Base-by-base conservation (phyloP, 176 grass and related monocot genomes). In the Miscanthus lutarioriparius region DNA sequence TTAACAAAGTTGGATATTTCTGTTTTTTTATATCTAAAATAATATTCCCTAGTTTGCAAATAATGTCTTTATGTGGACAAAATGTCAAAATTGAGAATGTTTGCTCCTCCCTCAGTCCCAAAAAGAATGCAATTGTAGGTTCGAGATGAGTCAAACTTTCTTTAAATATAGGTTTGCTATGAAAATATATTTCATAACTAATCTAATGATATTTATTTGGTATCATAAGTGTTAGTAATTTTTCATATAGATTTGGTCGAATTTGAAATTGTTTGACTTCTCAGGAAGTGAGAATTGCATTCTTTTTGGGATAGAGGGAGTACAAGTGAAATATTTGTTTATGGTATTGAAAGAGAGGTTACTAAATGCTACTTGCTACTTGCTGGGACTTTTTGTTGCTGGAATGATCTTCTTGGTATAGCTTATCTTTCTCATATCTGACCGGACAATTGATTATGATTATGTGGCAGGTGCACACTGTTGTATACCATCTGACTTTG, bases 81-180 rank as follows among this genome's bases (percentile, higher is more conserved):
- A 76, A 38, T 76, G 6, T 62, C 80, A 40, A 84, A 70, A 39
- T 85, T 81, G 2, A 65, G 37, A 86, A 51, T 33, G 23, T 69
- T 37, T 70, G n/a, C n/a, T 7, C 8, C 51, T 22, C n/a, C 4
- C n/a, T 22, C 10, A 25, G n/a, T 4, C 9, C 56, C 22, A 59
- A 59, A n/a, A 59, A 11, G 51, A n/a, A n/a, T 53, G 53, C 53
- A 22, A n/a, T 58, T 58, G 17, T 56, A 22, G 22, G 8, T 58
- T 58, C 0, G 20, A 58, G 20, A 58, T n/a, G 53, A n/a, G 20
- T 58, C 20, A 10, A 23, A 58, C 8, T 58, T 58, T 58, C 20
- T 58, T 58, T n/a, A n/a, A n/a, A 58, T 56, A 56, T 56, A 56
- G 14, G 54, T 23, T 58, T 58, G 20, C 7, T 54, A 22, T 22